Percentiles rank a stretch among this genome's conserved stretches.
Conservation (phyloP, 345 rosid species). For the Balakata baccata region DNA sequence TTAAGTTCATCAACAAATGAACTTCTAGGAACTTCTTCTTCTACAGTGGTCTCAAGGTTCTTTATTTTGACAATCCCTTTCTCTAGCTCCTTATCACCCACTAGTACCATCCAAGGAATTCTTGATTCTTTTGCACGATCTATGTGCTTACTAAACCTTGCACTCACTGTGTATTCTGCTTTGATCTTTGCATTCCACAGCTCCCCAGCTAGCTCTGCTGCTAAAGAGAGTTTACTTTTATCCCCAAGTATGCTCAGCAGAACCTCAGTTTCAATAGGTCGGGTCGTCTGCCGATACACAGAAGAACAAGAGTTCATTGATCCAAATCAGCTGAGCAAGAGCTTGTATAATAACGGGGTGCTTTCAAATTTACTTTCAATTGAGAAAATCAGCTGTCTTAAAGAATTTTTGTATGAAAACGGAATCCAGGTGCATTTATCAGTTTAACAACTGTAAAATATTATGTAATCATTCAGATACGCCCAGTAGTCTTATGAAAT, state of each 20-base stretch:
- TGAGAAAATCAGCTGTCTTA: neutral
- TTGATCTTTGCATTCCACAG: constrained; percentile 61
- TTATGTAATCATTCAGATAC: neutral
- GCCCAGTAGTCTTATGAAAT: neutral
- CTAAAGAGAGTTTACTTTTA: constrained; percentile 37
- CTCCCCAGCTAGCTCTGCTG: constrained; percentile 63
- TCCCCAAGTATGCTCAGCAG: constrained; percentile 61
- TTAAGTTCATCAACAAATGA: constrained; percentile 44
- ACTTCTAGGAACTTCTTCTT: constrained; percentile 47
- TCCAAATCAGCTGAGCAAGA: too few species aligned
- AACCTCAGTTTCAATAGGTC: constrained; percentile 75
- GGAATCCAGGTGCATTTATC: neutral
- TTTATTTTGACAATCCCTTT: constrained; percentile 60
- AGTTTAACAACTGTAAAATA: neutral
- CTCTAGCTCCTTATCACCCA: constrained; percentile 58
- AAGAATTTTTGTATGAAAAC: neutral
- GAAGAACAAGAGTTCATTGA: neutral
- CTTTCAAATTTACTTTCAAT: neutral
- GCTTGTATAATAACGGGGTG: too few species aligned
- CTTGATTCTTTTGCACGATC: constrained; percentile 44
- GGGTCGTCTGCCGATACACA: constrained; percentile 40
- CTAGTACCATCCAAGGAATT: constrained; percentile 65
- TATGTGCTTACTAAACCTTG: constrained; percentile 58
- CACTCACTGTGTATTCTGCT: constrained; percentile 62
- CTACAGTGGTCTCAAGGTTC: constrained; percentile 44